These are phyloP conservation scores for Acer yangbiense DNA, from an alignment of 345 rosid genomes.

Conservation along the genomic window DNA sequence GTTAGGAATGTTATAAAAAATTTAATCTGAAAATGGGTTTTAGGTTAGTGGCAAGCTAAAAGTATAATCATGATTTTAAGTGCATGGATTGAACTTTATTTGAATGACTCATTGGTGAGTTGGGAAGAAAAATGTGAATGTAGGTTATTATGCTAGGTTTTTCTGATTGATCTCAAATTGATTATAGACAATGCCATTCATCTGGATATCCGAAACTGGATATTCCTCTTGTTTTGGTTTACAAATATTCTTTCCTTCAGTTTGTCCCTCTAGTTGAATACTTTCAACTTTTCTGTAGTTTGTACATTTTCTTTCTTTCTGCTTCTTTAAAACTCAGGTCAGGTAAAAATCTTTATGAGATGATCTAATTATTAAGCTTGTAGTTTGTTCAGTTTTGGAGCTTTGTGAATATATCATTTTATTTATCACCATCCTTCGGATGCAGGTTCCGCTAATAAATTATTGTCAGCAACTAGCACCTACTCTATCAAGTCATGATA, in stretches of 20 bases:
- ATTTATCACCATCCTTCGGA: conserved; percentile 8
- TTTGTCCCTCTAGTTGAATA: not conserved
- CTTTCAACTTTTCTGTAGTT: not conserved
- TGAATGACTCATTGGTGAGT: not conserved
- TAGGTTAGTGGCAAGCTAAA: not conserved
- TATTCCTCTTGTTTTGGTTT: not conserved
- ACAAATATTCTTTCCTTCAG: not conserved
- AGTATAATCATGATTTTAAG: not conserved
- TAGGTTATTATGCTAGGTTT: not conserved
- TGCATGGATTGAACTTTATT: not conserved
- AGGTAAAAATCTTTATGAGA: not conserved
- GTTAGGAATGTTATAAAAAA: not conserved
- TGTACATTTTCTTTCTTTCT: not conserved
- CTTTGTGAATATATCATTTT: not conserved
- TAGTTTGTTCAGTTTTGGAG: conserved; percentile 1
- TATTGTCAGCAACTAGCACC: conserved; percentile 84
- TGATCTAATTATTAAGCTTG: not conserved
- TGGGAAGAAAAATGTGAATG: not conserved
- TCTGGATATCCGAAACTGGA: conserved; percentile 8
- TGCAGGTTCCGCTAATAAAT: conserved; percentile 90
- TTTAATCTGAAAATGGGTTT: not conserved
- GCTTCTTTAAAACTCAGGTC: not conserved
- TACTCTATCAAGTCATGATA: conserved; percentile 84
- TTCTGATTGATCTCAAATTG: not conserved
- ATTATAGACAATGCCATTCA: not conserved